Base-by-base conservation (phyloP, 2,329 filamentous ascomycete genomes). In the Scopulariopsis brevicaulis region DNA sequence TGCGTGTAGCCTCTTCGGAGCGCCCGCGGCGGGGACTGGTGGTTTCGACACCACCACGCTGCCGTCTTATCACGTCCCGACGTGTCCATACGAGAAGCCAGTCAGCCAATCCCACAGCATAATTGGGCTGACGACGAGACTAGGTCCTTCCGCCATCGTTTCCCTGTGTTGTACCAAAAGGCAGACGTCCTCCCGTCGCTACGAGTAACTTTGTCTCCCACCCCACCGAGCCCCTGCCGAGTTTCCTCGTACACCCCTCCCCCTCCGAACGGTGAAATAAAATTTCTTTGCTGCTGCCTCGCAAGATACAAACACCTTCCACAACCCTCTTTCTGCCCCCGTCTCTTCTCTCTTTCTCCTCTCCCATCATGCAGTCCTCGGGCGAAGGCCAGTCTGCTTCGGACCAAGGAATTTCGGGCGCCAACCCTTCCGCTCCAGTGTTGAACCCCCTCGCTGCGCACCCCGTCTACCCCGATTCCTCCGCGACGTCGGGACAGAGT, bases 401-500 rank as follows among this genome's bases (percentile, higher is more conserved):
- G 37, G 4, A 25, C 35, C 51, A 40, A 53, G 24, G 34, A 22
- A 43, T 8, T 43, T 20, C 32, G 50, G 56, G 60, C 55, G 55
- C 62, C 55, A 58, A 60, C 52, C 55, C 62, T 59, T 55, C 51
- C 24, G 54, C 50, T 40, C 58, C 66, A 63, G 66, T 66, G 63
- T 60, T 64, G 59, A 65, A 61, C 63, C 62, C 64, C 43, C 63
- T 69, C 65, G 67, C 71, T 62, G 64, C 67, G 62, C 66, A 68
- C 62, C 63, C 68, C 61, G 62, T 63, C 63, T 64, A 67, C 59
- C 63, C 65, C 64, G 64, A 61, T 61, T 62, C 66, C 63, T 59
- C 65, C 54, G 56, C 67, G 60, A 64, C 70, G 60, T 43, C 54
- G 35, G 37, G 18, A 15, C 35, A 24, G 11, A 22, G n/a, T 24